Evolutionary conservation across 2,329 filamentous ascomycete genomes (phyloP).

Genomic region (Dothistroma septosporum): DNA sequence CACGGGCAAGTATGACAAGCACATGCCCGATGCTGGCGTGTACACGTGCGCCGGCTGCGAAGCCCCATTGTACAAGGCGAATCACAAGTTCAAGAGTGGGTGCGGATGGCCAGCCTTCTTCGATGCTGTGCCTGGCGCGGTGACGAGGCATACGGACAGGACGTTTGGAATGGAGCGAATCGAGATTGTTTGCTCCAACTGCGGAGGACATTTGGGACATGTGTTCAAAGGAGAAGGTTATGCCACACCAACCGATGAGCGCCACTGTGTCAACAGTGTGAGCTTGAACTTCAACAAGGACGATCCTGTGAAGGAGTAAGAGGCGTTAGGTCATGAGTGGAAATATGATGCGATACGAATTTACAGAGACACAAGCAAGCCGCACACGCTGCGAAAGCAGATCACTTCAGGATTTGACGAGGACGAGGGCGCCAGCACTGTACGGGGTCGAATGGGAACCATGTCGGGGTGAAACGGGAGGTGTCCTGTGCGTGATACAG

Average conservation of each 20-base stretch:
- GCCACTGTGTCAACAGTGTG: conserved; percentile 94
- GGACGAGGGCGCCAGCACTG: neutral
- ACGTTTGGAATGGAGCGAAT: conserved; percentile 78
- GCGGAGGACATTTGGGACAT: conserved; percentile 86
- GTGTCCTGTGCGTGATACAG: neutral
- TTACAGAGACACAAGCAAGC: neutral
- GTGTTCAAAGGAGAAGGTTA: conserved; percentile 89
- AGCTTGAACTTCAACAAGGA: conserved; percentile 79
- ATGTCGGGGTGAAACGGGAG: neutral
- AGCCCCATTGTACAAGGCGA: conserved; percentile 84
- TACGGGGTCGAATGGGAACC: neutral
- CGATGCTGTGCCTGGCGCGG: conserved; percentile 86
- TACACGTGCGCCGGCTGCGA: conserved; percentile 86
- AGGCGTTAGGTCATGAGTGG: conserved; percentile 22
- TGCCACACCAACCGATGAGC: conserved; percentile 82
- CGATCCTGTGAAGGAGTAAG: conserved; percentile 44
- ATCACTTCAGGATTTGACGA: neutral
- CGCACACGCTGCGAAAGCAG: neutral
- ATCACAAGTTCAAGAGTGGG: conserved; percentile 91
- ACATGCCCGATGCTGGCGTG: conserved; percentile 68
- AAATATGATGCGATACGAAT: neutral
- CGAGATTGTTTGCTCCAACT: conserved; percentile 93
- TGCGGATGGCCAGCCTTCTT: conserved; percentile 99
- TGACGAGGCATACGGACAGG: conserved; percentile 73
- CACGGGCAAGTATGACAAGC: conserved; percentile 82